Base-by-base conservation (phyloP, 164 flowering plant species). In the Vitis riparia region DNA sequence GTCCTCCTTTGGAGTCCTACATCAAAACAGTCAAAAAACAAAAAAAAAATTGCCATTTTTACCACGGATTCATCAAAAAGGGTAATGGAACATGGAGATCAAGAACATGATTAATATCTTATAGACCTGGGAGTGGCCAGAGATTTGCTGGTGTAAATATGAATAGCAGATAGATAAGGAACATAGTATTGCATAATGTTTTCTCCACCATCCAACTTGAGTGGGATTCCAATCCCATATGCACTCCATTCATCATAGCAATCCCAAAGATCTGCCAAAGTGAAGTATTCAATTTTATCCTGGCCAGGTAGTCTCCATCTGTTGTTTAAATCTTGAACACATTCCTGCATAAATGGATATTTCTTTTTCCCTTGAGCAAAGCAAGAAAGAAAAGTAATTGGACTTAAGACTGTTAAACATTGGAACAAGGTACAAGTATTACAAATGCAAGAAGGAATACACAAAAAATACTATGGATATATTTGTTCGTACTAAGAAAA, bases 161-260 rank as follows among this genome's bases (percentile, higher is more conserved):
- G 84, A 48, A 84, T 72, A 47, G 84, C 88, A 0, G 88, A 84
- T 3, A 84, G 78, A 55, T 75, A 80, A 8, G 88, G 88, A 11
- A 75, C 82, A 51, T 30, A 82, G 62, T 78, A 82, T 49, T 84
- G 84, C 27, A 16, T 55, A 16, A 81, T 37, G 19, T 11, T 67
- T 11, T 81, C 82, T 0, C 77, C 84, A 55, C 12, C 66, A 13
- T 55, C 61, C 58, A 82, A 23, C 4, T 27, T 62, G 2, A 87
- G 60, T 7, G 75, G 70, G 2, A 70, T 75, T 1, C 86, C 85
- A 10, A 69, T 80, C 15, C 90, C 90, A 64, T 78, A 85, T 9
- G 86, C 87, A 67, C 88, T 85, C 84, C 88, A 87, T 74, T 87
- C 85, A 29, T 73, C 71, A 30, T 76, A 87, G 57, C 81, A 74